phyloP scores from a whole-genome alignment of 2,329 filamentous ascomycete genomes.

The Davidsoniella virescens region DNA sequence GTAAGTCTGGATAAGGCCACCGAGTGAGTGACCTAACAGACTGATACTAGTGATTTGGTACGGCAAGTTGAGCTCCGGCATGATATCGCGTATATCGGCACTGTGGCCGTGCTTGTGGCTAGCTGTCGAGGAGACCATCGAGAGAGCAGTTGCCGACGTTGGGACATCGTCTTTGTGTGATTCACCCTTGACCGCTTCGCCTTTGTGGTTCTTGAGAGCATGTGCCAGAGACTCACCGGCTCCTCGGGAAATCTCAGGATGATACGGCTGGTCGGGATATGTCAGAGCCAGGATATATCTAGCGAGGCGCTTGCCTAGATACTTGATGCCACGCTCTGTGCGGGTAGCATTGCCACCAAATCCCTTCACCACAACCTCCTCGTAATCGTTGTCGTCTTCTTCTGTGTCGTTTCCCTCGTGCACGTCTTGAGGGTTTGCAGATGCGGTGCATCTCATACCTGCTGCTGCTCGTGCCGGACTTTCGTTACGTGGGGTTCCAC shows the following conservation, averaged over 20 bases:
- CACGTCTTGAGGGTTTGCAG: conserved; percentile 1
- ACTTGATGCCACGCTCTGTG: conserved; percentile 92
- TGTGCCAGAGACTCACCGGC: conserved; percentile 27
- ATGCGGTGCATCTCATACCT: background rate
- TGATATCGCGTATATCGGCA: conserved; percentile 19
- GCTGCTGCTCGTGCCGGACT: conserved; percentile 5
- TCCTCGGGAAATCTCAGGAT: conserved; percentile 42
- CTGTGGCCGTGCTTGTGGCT: background rate
- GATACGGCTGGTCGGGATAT: conserved; percentile 81
- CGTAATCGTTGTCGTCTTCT: conserved; percentile 50
- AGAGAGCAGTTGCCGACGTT: background rate
- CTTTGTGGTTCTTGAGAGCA: conserved; percentile 23
- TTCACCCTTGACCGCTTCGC: background rate
- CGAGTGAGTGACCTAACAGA: conserved; percentile 82
- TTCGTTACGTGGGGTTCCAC: conserved; percentile 10
- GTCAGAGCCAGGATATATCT: conserved; percentile 81
- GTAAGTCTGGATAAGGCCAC: conserved; percentile 81
- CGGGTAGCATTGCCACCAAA: conserved; percentile 80
- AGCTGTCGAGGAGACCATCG: background rate
- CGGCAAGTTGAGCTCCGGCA: conserved; percentile 20
- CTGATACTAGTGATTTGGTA: conserved; percentile 91
- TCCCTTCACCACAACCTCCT: conserved; percentile 76
- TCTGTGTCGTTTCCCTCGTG: conserved; percentile 15
- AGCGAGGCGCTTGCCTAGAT: conserved; percentile 83
- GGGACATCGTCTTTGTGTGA: background rate